phyloP scores from a whole-genome alignment of 2,329 filamentous ascomycete genomes.

The Epichloe elymi region DNA sequence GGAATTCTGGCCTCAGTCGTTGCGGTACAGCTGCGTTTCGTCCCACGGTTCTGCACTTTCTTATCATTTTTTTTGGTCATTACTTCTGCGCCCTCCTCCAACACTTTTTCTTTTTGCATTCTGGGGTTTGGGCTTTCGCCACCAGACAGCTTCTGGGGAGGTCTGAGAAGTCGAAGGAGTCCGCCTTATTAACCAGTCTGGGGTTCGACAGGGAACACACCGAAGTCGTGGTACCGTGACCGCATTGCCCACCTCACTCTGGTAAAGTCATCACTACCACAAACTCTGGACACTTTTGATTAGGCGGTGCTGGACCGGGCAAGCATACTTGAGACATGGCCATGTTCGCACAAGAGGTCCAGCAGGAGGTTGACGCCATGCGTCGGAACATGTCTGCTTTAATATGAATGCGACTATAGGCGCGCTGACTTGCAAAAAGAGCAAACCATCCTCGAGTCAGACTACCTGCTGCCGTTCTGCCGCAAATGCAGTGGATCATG shows the following conservation, averaged over 20 bases:
- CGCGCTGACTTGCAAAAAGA: background rate
- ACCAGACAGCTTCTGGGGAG: slow-evolving; percentile 24
- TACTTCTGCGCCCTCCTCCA: slow-evolving; percentile 7
- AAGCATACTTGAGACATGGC: background rate
- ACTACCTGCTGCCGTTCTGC: background rate
- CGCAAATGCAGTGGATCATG: background rate
- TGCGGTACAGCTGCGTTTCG: slow-evolving; percentile 25
- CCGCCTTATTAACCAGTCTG: background rate
- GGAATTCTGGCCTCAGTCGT: slow-evolving; percentile 16
- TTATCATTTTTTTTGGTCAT: slow-evolving; percentile 18
- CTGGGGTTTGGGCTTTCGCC: slow-evolving; percentile 14
- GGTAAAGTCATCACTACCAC: background rate
- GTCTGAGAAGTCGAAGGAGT: slow-evolving; percentile 11
- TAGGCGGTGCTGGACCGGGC: background rate
- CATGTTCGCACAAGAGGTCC: background rate
- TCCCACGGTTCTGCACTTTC: slow-evolving; percentile 12
- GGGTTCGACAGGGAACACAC: background rate
- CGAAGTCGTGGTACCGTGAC: background rate
- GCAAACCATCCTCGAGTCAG: too few relatives aligned
- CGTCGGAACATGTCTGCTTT: background rate
- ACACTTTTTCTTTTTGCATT: slow-evolving; percentile 9
- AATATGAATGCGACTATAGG: background rate
- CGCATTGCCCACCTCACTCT: background rate
- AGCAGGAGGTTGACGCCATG: background rate
- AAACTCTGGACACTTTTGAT: background rate